Base-by-base conservation (phyloP, 2,329 filamentous ascomycete species). In the Sporothrix sp. region DNA sequence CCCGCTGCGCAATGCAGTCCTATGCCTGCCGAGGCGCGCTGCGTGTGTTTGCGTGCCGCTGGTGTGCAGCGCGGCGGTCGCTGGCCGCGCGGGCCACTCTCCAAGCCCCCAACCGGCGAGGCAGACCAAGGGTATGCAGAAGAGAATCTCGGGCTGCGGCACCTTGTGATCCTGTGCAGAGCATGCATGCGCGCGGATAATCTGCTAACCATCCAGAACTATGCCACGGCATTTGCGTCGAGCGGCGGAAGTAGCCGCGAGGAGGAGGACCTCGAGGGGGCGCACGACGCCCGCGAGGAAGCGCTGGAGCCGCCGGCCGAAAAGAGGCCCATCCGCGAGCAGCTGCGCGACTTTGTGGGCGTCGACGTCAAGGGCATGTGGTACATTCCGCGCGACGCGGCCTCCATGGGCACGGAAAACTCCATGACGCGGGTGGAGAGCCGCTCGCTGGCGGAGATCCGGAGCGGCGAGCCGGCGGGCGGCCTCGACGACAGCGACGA, bases 321-420 rank as follows among this genome's bases (percentile, higher is more conserved):
- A n/a, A n/a, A n/a, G n/a, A 33, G 7, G 10, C 52, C 53, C 2
- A 70, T 75, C 37, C 68, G 72, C 33, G 58, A 70, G 33, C 64
- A 64, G 13, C 63, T 77, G 23, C 64, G 64, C 25, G 54, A 59
- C 56, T 75, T 48, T 21, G 52, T 21, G 16, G 27, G 23, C 4
- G 16, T 21, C 6, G 27, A 49, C 6, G 10, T 18, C 3, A 4
- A 21, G 28, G 13, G 9, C 8, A 10, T 20, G 9, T 25, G n/a
- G 23, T 14, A 20, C 3, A 23, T 54, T 3, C 52, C 38, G n/a
- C 53, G 54, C 11, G 56, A 73, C 50, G 40, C 54, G 5, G 57
- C 64, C 4, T 51, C 54, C 1, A 7, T 48, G 1, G 65, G 64
- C 8, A 52, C 66, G 13, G 53, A 57, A 42, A 72, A 72, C 56